Percentiles rank a stretch among this genome's conserved stretches.
Evolutionary conservation across 2,329 filamentous ascomycete species (phyloP).

Genomic region (Sarocladium kiliense): DNA sequence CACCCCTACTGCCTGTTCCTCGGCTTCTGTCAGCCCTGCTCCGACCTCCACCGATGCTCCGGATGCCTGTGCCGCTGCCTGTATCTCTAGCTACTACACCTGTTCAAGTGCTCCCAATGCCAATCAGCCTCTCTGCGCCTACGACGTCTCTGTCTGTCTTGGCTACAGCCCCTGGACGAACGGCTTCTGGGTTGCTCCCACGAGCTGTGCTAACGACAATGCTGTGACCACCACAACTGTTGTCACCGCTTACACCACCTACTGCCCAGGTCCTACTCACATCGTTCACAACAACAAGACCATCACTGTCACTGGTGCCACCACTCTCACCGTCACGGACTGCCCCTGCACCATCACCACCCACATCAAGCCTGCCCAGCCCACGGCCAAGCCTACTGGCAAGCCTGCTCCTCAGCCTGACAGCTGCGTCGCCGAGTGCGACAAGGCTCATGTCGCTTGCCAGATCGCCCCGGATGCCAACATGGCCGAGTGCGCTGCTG

Average conservation of each 20-base stretch:
- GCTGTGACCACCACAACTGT: slow-evolving; percentile 42
- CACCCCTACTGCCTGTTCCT: slow-evolving; percentile 22
- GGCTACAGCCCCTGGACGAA: background rate
- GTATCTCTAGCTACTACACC: background rate
- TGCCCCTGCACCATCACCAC: slow-evolving; percentile 65
- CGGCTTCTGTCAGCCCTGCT: background rate
- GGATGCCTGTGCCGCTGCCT: slow-evolving; percentile 16
- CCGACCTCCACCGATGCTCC: background rate
- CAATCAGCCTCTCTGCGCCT: background rate
- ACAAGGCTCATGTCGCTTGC: slow-evolving; percentile 15
- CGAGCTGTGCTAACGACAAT: slow-evolving; percentile 44
- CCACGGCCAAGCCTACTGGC: background rate
- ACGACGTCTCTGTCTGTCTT: background rate
- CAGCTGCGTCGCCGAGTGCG: slow-evolving; percentile 17
- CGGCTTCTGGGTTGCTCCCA: slow-evolving; percentile 47
- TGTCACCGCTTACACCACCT: slow-evolving; percentile 66
- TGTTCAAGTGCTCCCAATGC: background rate
- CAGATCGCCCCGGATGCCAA: slow-evolving; percentile 15
- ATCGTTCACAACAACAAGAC: slow-evolving; percentile 60
- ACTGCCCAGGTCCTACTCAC: slow-evolving; percentile 63
- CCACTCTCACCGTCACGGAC: slow-evolving; percentile 66
- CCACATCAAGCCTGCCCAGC: slow-evolving; percentile 39
- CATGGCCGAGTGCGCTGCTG: slow-evolving; percentile 17
- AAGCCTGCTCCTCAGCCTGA: background rate
- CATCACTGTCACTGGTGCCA: slow-evolving; percentile 64